Evolutionary conservation across 2,329 filamentous ascomycete genomes (phyloP).

Genomic region (Fusarium setosum): DNA sequence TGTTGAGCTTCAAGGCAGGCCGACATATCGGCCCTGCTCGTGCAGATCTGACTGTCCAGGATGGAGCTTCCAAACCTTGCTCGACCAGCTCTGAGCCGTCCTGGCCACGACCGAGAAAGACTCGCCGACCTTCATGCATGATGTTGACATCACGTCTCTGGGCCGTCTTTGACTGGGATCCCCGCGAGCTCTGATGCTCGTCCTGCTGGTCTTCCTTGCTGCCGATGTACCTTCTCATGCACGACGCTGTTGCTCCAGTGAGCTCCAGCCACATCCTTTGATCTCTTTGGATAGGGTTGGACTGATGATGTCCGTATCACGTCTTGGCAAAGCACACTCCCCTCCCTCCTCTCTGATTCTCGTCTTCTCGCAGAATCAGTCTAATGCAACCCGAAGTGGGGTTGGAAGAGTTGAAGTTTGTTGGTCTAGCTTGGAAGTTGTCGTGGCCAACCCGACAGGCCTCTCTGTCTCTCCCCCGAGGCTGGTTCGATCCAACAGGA

Average conservation of each 20-base stretch:
- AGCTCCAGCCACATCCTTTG: slow-evolving; percentile 43
- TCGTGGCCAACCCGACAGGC: slow-evolving; percentile 30
- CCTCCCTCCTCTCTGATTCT: slow-evolving; percentile 35
- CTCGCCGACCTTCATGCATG: slow-evolving; percentile 39
- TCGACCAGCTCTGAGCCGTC: slow-evolving; percentile 23
- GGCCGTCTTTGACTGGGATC: slow-evolving; percentile 4
- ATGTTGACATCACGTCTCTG: slow-evolving; percentile 39
- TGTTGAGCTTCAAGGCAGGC: slow-evolving; percentile 34
- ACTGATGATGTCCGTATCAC: slow-evolving; percentile 40
- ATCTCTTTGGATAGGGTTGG: slow-evolving; percentile 29
- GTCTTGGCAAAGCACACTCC: slow-evolving; percentile 37
- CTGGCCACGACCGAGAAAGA: slow-evolving; percentile 20
- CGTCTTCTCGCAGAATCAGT: slow-evolving; percentile 30
- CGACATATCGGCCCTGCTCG: slow-evolving; percentile 36
- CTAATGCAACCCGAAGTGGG: slow-evolving; percentile 40
- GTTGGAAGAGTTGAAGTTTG: slow-evolving; percentile 29
- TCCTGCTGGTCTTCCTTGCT: slow-evolving; percentile 17
- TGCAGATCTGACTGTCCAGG: slow-evolving; percentile 33
- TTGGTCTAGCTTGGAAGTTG: slow-evolving; percentile 30
- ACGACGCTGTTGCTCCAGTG: slow-evolving; percentile 40
- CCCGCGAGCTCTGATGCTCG: slow-evolving; percentile 12
- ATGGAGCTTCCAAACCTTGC: slow-evolving; percentile 33
- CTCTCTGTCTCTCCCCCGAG: slow-evolving; percentile 9
- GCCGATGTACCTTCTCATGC: slow-evolving; percentile 29
- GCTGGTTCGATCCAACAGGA: slow-evolving; percentile 4